Evolutionary conservation across 768 basidiomycete species (phyloP).

Genomic region (Suillus subluteus): DNA sequence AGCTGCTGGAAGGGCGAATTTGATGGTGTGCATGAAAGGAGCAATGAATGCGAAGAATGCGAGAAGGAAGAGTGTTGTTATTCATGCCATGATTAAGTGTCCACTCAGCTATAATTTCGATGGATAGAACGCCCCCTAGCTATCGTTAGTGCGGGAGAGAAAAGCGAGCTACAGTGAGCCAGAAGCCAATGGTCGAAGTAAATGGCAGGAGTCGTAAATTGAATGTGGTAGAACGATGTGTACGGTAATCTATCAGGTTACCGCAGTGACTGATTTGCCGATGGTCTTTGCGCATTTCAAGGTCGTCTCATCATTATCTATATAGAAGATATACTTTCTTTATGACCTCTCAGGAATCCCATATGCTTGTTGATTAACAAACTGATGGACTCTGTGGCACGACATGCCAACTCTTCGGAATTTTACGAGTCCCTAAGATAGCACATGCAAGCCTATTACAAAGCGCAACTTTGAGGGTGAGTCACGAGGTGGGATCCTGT

Average conservation of each 20-base stretch:
- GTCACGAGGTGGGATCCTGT: too few species aligned
- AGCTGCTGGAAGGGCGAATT: slow-evolving; percentile 77
- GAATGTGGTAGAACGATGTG: background rate
- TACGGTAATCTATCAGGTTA: background rate
- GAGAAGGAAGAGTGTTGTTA: slow-evolving; percentile 22
- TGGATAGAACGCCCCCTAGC: background rate
- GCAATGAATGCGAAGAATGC: slow-evolving; percentile 31
- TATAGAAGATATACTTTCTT: too few species aligned
- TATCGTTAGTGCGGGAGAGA: background rate
- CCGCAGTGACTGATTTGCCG: too few species aligned
- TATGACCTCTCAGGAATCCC: background rate
- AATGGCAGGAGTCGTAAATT: background rate
- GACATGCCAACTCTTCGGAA: too few species aligned
- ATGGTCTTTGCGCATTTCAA: too few species aligned
- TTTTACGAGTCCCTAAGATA: too few species aligned
- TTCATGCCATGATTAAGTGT: background rate
- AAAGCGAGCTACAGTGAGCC: background rate
- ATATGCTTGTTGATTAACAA: background rate
- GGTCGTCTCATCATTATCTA: too few species aligned
- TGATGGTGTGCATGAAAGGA: slow-evolving; percentile 62
- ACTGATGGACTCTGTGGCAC: too few species aligned
- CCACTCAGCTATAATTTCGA: background rate
- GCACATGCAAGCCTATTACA: too few species aligned
- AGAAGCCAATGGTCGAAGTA: background rate
- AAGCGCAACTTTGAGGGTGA: too few species aligned